phyloP scores from a whole-genome alignment of 2,329 filamentous ascomycete genomes.

The Xylariales sp. region DNA sequence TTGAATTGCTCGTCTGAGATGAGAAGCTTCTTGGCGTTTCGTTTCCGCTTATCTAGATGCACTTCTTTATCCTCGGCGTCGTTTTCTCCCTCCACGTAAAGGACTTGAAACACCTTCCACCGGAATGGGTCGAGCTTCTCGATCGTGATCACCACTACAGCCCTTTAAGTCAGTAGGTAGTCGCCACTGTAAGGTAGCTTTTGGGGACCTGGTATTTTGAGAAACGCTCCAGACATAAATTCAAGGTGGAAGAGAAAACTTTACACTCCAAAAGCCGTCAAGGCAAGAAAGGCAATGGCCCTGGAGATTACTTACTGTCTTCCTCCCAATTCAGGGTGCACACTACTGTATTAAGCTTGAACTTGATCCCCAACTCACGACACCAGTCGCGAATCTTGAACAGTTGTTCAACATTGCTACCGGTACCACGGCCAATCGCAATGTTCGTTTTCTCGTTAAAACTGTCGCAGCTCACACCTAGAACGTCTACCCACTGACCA shows the following conservation, averaged over 20 bases:
- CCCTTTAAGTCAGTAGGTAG: too few species aligned
- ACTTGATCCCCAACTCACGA: slow-evolving; percentile 59
- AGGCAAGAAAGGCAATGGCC: too few species aligned
- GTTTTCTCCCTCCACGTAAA: slow-evolving; percentile 66
- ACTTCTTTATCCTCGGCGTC: slow-evolving; percentile 54
- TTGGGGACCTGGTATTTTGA: too few species aligned
- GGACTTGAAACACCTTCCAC: slow-evolving; percentile 67
- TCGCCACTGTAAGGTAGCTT: too few species aligned
- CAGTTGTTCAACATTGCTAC: slow-evolving; percentile 59
- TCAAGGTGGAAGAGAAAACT: too few species aligned
- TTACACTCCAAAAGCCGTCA: too few species aligned
- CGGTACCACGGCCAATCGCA: slow-evolving; percentile 62
- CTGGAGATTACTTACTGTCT: slow-evolving; percentile 48
- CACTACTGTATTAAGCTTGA: slow-evolving; percentile 69
- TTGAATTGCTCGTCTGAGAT: slow-evolving; percentile 61
- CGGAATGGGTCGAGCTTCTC: slow-evolving; percentile 58
- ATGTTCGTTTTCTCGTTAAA: slow-evolving; percentile 63
- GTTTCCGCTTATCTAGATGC: slow-evolving; percentile 43
- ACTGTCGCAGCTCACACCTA: slow-evolving; percentile 67
- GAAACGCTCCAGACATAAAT: too few species aligned
- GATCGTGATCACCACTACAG: slow-evolving; percentile 53
- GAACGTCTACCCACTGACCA: slow-evolving; percentile 61
- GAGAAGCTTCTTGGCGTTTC: slow-evolving; percentile 57
- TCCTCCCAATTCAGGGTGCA: slow-evolving; percentile 61
- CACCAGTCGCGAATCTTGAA: slow-evolving; percentile 60